Evolutionary conservation across 2,329 filamentous ascomycete species (phyloP), one percentile per base, ranked within the genome.

Genomic region (Orbilia oligospora): DNA sequence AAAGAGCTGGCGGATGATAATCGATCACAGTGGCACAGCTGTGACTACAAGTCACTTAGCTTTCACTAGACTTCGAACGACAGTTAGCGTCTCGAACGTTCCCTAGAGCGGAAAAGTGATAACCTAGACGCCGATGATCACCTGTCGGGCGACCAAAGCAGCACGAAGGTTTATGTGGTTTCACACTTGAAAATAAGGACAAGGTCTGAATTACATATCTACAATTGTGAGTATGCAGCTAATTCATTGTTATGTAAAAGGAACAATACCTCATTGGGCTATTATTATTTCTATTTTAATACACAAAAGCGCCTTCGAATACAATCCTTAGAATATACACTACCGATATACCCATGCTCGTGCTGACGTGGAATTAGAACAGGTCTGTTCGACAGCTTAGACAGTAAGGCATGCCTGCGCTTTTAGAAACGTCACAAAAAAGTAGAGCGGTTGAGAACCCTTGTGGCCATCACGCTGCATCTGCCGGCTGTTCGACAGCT

Each of bases 391-490:
- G 22, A 41, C 10, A 12, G 22, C 56, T 61, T 20, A 16, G 14
- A 58, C 33, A 38, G 53, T 58, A 4, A 58, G 10, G 53, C 9
- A 58, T 58, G 36, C 56, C 20, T 61, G 18, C 33, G 56, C 56
- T 44, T 61, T 61, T 44, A 44, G 56, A 61, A 61, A 61, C 56
- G 56, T 61, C 20, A 61, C 18, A n/a, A 27, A 10, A 27, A 44
- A 44, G 20, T 20, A 61, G 20, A 61, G 56, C 56, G 56, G 56
- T 61, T 44, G 33, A 61, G 18, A 27, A 41, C 24, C 36, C 16
- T n/a, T 38, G 53, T 24, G 18, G 33, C 20, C 20, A 20, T 61
- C 20, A 44, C n/a, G 36, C 36, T 27, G 18, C 20, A 44, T 44
- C 56, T 44, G 18, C 56, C 56, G 20, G 22, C 2, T 14, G 16